phyloP scores from a whole-genome alignment of 306 rosid species.

The Bauhinia variegata region DNA sequence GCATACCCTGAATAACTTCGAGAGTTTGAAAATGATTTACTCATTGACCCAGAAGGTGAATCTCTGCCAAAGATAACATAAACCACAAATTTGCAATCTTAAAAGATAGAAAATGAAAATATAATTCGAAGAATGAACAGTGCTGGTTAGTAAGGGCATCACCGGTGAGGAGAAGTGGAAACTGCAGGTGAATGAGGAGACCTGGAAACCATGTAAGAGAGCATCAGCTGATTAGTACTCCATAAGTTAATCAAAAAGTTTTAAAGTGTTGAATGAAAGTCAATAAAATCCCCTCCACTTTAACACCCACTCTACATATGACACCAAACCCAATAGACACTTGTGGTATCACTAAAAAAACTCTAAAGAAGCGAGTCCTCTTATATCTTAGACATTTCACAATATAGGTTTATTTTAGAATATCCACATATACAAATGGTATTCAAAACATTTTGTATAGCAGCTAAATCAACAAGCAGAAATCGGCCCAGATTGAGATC shows the following conservation, averaged over 20 bases:
- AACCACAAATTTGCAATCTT: slow-evolving; percentile 16
- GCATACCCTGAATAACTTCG: slow-evolving; percentile 63
- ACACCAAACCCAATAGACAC: neutral
- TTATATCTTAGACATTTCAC: neutral
- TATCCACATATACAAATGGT: slow-evolving; percentile 21
- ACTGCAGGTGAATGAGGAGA: slow-evolving; percentile 55
- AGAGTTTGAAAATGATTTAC: slow-evolving; percentile 58
- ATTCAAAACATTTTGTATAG: slow-evolving; percentile 27
- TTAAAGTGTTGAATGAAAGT: neutral
- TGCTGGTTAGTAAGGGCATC: slow-evolving; percentile 23
- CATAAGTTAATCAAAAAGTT: slow-evolving; percentile 21
- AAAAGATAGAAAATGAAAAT: slow-evolving; percentile 20
- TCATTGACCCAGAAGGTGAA: slow-evolving; percentile 67
- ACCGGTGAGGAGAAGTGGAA: slow-evolving; percentile 56
- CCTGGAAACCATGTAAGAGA: slow-evolving; percentile 52
- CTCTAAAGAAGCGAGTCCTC: slow-evolving; percentile 15
- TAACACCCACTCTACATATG: neutral
- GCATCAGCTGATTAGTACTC: slow-evolving; percentile 26
- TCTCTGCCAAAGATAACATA: slow-evolving; percentile 34
- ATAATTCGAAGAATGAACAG: neutral
- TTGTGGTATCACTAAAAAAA: slow-evolving; percentile 15
- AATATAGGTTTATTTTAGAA: slow-evolving; percentile 4
- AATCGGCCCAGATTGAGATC: slow-evolving; percentile 22
- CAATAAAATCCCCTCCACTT: slow-evolving; percentile 13
- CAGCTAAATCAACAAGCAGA: slow-evolving; percentile 5